Conservation (phyloP, 2,329 filamentous ascomycete genomes). For the Metarhizium sp. region DNA sequence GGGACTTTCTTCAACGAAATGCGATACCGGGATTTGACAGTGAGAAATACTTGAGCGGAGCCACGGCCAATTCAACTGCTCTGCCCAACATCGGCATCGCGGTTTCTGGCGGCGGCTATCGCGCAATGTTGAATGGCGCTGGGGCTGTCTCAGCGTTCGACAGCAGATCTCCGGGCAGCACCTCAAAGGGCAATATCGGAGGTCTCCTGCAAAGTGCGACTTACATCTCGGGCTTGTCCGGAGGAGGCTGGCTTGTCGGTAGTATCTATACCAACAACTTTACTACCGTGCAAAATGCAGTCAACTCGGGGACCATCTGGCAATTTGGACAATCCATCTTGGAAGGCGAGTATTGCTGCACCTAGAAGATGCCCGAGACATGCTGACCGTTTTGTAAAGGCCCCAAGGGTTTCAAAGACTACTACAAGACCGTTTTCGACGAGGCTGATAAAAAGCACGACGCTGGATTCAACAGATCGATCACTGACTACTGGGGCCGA, state of each 20-base stretch:
- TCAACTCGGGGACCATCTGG: conserved; percentile 27
- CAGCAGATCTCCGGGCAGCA: conserved; percentile 46
- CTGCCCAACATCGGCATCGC: conserved; percentile 61
- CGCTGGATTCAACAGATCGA: conserved; percentile 44
- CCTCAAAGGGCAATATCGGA: conserved; percentile 55
- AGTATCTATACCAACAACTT: conserved; percentile 80
- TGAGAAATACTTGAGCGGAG: conserved; percentile 51
- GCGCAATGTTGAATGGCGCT: conserved; percentile 73
- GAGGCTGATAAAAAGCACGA: conserved; percentile 26
- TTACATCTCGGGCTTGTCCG: conserved; percentile 72
- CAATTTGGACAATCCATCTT: conserved; percentile 32
- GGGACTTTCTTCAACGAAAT: conserved; percentile 59
- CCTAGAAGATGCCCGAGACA: background rate
- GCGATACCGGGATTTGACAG: conserved; percentile 70
- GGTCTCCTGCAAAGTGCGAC: conserved; percentile 74
- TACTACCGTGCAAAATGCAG: conserved; percentile 40
- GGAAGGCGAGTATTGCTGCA: conserved; percentile 15
- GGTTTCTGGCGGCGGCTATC: conserved; percentile 74
- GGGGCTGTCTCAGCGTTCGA: conserved; percentile 75
- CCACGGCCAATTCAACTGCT: conserved; percentile 18
- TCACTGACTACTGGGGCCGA: conserved; percentile 86
- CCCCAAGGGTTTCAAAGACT: conserved; percentile 26
- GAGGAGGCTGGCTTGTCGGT: conserved; percentile 78
- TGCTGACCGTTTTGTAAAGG: conserved; percentile 10
- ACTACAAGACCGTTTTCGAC: conserved; percentile 26